Evolutionary conservation across 2,329 filamentous ascomycete species (phyloP).

Genomic region (Neopestalotiopsis sp.): DNA sequence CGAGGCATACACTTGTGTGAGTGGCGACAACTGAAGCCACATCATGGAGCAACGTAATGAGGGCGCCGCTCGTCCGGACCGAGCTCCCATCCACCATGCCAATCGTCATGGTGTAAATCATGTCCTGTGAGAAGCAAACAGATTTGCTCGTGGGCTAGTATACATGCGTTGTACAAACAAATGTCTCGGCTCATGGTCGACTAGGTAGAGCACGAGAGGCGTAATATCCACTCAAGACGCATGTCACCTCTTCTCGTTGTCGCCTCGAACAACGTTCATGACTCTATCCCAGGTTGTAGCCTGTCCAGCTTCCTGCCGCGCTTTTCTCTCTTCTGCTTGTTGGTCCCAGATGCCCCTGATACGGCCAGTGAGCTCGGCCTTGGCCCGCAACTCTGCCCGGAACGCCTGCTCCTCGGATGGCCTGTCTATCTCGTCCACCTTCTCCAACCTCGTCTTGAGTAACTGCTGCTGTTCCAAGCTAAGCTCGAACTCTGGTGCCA

Average conservation of each 20-base stretch:
- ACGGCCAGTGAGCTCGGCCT: conserved; percentile 61
- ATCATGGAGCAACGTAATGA: not conserved
- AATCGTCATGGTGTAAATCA: not conserved
- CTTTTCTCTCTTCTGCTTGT: conserved; percentile 57
- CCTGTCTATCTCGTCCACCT: conserved; percentile 62
- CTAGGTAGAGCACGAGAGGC: not conserved
- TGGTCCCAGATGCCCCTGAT: conserved; percentile 61
- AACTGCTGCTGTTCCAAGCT: conserved; percentile 54
- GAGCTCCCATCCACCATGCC: not conserved
- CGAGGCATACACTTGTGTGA: not conserved
- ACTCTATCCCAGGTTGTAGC: conserved; percentile 49
- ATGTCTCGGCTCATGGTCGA: not conserved
- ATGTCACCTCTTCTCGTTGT: conserved; percentile 13
- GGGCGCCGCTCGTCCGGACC: no score
- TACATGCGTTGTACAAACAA: conserved; percentile 8
- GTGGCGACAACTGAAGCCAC: not conserved
- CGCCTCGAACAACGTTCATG: conserved; percentile 26
- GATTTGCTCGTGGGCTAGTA: not conserved
- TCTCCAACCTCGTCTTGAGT: conserved; percentile 61
- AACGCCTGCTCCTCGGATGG: conserved; percentile 68
- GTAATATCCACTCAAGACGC: not conserved
- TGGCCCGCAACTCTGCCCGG: conserved; percentile 64
- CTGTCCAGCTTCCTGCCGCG: conserved; percentile 62
- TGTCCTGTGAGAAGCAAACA: not conserved
- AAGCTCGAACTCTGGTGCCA: conserved; percentile 30